A percentile compares a stretch with the other conserved stretches of the same genome.
Evolutionary conservation across 768 basidiomycete species (phyloP).

Genomic region (Tephrocybe sp.): DNA sequence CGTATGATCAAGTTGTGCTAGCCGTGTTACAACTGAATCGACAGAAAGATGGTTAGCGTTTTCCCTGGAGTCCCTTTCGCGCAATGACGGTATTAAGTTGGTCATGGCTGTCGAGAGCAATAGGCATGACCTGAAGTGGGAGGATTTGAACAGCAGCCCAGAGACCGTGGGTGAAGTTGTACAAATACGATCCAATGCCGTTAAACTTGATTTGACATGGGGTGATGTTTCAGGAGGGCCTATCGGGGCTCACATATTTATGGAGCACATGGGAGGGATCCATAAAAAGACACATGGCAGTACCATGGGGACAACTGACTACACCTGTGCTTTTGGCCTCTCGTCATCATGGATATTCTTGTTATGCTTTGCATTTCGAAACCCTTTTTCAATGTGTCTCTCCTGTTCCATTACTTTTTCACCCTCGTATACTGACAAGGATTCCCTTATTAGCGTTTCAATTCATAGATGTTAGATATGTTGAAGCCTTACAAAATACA

Average conservation of each 20-base stretch:
- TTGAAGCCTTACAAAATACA: slow-evolving; percentile 46
- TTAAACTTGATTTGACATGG: too few relatives aligned
- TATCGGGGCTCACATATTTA: too few relatives aligned
- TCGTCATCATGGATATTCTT: not conserved
- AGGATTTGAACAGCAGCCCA: too few relatives aligned
- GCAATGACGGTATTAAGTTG: too few relatives aligned
- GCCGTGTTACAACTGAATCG: slow-evolving; percentile 43
- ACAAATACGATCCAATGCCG: too few relatives aligned
- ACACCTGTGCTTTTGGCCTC: not conserved
- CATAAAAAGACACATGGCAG: too few relatives aligned
- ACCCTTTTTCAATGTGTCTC: slow-evolving; percentile 38
- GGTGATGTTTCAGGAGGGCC: too few relatives aligned
- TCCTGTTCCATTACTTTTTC: slow-evolving; percentile 39
- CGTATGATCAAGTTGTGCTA: slow-evolving; percentile 44
- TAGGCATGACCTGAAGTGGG: too few relatives aligned
- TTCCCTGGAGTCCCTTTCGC: slow-evolving; percentile 17
- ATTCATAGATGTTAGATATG: too few relatives aligned
- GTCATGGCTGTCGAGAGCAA: too few relatives aligned
- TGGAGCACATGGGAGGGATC: too few relatives aligned
- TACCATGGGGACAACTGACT: not conserved
- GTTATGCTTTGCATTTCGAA: slow-evolving; percentile 20
- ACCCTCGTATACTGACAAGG: slow-evolving; percentile 37
- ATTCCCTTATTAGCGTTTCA: not conserved
- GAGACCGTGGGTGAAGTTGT: too few relatives aligned
- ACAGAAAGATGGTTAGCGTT: slow-evolving; percentile 52